Evolutionary conservation across 2,329 filamentous ascomycete genomes (phyloP).

Genomic region (Talaromyces sp.): DNA sequence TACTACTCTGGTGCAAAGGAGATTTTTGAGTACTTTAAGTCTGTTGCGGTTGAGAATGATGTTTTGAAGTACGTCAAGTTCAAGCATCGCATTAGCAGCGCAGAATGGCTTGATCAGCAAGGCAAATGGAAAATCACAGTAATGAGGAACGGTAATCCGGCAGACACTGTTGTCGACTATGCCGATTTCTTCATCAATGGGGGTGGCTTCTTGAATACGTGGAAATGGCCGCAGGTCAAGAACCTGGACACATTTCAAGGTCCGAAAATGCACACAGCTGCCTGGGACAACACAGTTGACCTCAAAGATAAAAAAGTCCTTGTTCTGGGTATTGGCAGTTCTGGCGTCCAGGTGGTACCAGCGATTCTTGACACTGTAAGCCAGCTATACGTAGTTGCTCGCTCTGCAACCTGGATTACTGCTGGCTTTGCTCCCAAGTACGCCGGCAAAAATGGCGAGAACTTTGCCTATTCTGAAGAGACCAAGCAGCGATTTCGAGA

Average conservation of each 20-base stretch:
- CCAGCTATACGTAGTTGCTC: constrained; percentile 17
- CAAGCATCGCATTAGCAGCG: constrained; percentile 17
- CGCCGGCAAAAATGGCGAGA: neutral
- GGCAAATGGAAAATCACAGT: constrained; percentile 16
- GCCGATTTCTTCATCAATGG: constrained; percentile 20
- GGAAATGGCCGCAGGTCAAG: constrained; percentile 35
- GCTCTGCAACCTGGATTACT: neutral
- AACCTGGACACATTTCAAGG: constrained; percentile 39
- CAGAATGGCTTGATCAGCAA: constrained; percentile 22
- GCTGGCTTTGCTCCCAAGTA: neutral
- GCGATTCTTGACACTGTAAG: neutral
- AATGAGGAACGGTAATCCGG: constrained; percentile 13
- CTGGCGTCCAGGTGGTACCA: constrained; percentile 17
- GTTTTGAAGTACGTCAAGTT: constrained; percentile 22
- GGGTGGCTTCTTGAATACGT: constrained; percentile 22
- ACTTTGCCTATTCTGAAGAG: constrained; percentile 1
- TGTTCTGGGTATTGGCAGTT: neutral
- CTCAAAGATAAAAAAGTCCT: constrained; percentile 4
- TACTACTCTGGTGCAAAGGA: constrained; percentile 19
- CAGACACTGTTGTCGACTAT: constrained; percentile 11
- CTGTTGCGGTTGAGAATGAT: constrained; percentile 16
- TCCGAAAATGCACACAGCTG: constrained; percentile 33
- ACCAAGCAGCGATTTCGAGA: neutral
- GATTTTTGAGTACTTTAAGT: constrained; percentile 22
- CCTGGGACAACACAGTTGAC: constrained; percentile 22